Percentiles rank a stretch among this genome's conserved stretches.
phyloP scores from a whole-genome alignment of 768 basidiomycete species.

The Cubamyces sp. region DNA sequence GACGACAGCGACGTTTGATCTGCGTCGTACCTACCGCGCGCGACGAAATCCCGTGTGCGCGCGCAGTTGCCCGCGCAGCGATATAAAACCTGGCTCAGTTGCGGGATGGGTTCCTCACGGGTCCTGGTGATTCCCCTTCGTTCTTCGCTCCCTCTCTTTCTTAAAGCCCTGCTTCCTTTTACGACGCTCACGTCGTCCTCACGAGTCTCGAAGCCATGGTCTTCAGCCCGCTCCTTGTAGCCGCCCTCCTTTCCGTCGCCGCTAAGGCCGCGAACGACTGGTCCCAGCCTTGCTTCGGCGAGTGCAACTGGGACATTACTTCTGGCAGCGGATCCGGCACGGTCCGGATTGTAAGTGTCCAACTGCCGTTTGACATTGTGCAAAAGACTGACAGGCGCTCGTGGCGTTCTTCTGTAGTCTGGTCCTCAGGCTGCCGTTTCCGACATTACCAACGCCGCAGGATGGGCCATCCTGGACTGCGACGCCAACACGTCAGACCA shows the following conservation, averaged over 20 bases:
- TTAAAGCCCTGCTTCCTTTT: slow-evolving; percentile 10
- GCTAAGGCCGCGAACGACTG: slow-evolving; percentile 26
- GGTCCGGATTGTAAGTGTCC: slow-evolving; percentile 20
- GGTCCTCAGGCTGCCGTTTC: slow-evolving; percentile 35
- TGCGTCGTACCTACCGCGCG: background rate
- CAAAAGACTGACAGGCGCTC: background rate
- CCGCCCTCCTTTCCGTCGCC: slow-evolving; percentile 23
- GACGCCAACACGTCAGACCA: slow-evolving; percentile 44
- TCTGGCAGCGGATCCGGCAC: slow-evolving; percentile 16
- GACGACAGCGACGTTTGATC: slow-evolving; percentile 11
- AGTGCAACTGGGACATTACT: slow-evolving; percentile 21
- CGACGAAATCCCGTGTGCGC: background rate
- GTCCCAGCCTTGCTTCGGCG: slow-evolving; percentile 24
- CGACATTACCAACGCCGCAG: slow-evolving; percentile 49
- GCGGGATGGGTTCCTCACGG: slow-evolving; percentile 1
- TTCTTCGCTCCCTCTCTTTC: slow-evolving; percentile 18
- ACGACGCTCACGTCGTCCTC: slow-evolving; percentile 18
- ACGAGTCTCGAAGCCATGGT: slow-evolving; percentile 25
- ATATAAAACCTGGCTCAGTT: background rate
- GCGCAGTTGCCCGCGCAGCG: background rate
- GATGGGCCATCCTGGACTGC: slow-evolving; percentile 56
- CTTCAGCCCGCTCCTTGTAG: slow-evolving; percentile 20
- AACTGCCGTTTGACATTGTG: too few relatives aligned
- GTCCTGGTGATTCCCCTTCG: slow-evolving; percentile 25
- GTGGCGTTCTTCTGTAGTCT: slow-evolving; percentile 4